Evolutionary conservation across 495 filamentous ascomycete genomes (phyloP), one percentile per base, ranked within the genome.

Genomic region (Penicilliopsis zonata): DNA sequence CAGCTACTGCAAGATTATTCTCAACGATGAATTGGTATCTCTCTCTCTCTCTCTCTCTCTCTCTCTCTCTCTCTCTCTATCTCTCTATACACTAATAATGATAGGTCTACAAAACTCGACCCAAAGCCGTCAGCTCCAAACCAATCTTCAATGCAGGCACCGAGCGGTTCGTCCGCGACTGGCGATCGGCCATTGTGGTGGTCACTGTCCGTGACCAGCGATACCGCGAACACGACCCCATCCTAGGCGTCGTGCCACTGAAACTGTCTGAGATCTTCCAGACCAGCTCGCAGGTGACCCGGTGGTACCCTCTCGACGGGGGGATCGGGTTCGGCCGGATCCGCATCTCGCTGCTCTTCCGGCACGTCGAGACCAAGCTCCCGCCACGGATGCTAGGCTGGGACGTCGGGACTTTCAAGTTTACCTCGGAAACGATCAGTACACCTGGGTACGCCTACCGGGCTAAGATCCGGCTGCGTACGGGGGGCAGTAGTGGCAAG

Each of bases 91-190:
- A 33, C 14, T 18, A 10, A 29, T 13, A 16, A 1, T 9, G 28
- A 0, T 38, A 72, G 67, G 47, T 87, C 30, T 96, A 94, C 59
- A 81, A 85, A 40, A 96, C 88, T 18, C 76, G 88, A 42, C 66
- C 80, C 13, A 95, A 96, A 59, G 86, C 83, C 16, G 77, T 93
- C 9, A 92, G 82, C 40, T 87, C 81, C 28, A 86, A 87, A 54
- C 88, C 88, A 7, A 94, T 95, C 40, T 96, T 93, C 63, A 93
- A 95, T 43, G 87, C 88, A 9, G 88, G 88, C 21, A 94, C 86
- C 4, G 88, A 96, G 49, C 71, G 82, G 2, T 96, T 96, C 44
- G 67, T 95, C n/a, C 76, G 88, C 9, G 88, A 96, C 51, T 96
- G 88, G 88, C 69, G 86, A 28, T 86, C 80, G 20, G 69, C 74